Conservation (phyloP, 225 moss, liverwort and hornwort genomes). For the Pleurozium schreberi region DNA sequence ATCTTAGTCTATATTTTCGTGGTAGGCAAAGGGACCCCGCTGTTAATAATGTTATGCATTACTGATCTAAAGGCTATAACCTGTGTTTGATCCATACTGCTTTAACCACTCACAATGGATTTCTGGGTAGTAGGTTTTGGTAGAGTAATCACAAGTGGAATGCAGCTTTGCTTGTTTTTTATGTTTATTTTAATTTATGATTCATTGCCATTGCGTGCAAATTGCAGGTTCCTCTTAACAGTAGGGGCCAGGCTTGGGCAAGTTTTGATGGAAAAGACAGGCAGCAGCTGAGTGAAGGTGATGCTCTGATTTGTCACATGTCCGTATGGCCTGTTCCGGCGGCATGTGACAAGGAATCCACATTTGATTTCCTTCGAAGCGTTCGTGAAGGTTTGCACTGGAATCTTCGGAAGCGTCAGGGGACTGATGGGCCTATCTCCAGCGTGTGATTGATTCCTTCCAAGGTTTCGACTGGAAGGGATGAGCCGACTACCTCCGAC, state of each 20-base stretch:
- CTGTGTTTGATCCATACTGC: background rate
- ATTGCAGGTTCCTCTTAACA: constrained; percentile 48
- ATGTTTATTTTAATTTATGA: background rate
- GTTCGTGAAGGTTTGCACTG: constrained; percentile 86
- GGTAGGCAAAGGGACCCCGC: background rate
- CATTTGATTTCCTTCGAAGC: constrained; percentile 75
- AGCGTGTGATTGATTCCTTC: background rate
- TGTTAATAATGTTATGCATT: background rate
- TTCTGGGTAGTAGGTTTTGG: background rate
- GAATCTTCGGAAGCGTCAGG: constrained; percentile 85
- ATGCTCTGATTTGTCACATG: constrained; percentile 85
- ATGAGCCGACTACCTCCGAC: background rate
- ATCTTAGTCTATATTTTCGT: background rate
- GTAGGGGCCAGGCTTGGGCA: constrained; percentile 77
- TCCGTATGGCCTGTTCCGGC: constrained; percentile 98
- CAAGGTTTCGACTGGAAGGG: background rate
- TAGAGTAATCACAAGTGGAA: background rate
- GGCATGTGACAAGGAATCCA: constrained; percentile 69
- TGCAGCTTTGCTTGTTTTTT: background rate
- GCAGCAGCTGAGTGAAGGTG: constrained; percentile 62
- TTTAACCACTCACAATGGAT: background rate
- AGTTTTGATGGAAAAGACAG: constrained; percentile 94
- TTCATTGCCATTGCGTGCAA: background rate
- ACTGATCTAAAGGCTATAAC: background rate
- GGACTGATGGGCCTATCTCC: constrained; percentile 1